Evolutionary conservation across 257 asterid species (phyloP).

Genomic region (Ballota nigra): DNA sequence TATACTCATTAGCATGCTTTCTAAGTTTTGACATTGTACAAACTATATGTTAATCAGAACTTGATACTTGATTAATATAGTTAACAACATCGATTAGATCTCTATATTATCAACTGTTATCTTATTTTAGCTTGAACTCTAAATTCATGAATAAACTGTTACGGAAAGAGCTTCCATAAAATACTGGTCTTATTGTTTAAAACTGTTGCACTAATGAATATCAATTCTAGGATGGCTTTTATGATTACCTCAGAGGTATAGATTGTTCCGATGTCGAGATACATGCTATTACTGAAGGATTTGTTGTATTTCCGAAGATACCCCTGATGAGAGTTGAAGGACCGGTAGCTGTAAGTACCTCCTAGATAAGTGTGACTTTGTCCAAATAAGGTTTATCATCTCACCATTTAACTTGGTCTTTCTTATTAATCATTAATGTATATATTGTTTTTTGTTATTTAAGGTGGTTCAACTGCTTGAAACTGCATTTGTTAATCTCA

Average conservation of each 20-base stretch:
- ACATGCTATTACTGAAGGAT: slow-evolving; percentile 84
- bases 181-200: slow-evolving; percentile 18
- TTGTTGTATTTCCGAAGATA: slow-evolving; percentile 83
- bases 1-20: neutral
- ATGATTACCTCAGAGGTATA: slow-evolving; percentile 59
- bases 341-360: slow-evolving; percentile 79
- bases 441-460: slow-evolving; percentile 20
- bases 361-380: neutral
- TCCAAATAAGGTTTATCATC: neutral
- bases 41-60: neutral
- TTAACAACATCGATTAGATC: neutral
- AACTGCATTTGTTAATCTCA: slow-evolving; percentile 81
- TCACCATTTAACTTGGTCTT: slow-evolving; percentile 6
- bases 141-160: neutral
- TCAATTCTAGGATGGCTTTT: slow-evolving; percentile 67
- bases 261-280: slow-evolving; percentile 84
- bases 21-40: neutral
- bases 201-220: slow-evolving; percentile 17
- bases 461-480: slow-evolving; percentile 93
- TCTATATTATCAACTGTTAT: neutral
- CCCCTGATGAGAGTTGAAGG: slow-evolving; percentile 95
- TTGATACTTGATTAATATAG: neutral
- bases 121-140: neutral
- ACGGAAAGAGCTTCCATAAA: neutral
- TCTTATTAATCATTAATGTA: slow-evolving; percentile 10